Evolutionary conservation across 2,329 filamentous ascomycete species (phyloP), one percentile per base, ranked within the genome.

Genomic region (Monascus ruber): DNA sequence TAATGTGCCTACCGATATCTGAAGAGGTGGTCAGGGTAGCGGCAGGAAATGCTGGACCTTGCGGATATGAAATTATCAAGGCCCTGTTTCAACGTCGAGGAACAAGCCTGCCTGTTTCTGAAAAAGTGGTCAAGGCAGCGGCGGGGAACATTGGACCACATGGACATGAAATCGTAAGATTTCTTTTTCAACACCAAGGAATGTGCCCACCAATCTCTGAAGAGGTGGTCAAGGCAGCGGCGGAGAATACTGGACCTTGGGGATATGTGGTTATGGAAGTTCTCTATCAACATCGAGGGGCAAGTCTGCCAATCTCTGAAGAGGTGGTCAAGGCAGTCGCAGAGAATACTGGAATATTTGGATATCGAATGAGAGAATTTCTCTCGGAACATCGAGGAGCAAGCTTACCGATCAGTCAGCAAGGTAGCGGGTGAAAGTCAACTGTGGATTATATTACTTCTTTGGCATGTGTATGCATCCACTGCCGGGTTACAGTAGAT

Each of bases 311-410:
- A 6, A 10, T 29, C 10, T 6, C 28, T 29, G 28, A 29, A 29
- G 28, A 29, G 9, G 27, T 29, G 27, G 27, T 29, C 6, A 29
- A 29, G 27, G 27, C 27, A 29, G 27, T 9, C 6, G 27, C 27
- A 9, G 27, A 9, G 9, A 29, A 29, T 29, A 29, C 27, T 29
- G 27, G 27, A 29, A 9, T 6, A 29, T 29, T 5, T 29, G 27
- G 27, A 29, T 9, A 5, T 29, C 6, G 9, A 36, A 50, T 52
- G n/a, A n/a, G n/a, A n/a, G n/a, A n/a, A n/a, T n/a, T n/a, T n/a
- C n/a, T n/a, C n/a, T n/a, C n/a, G n/a, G n/a, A n/a, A n/a, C n/a
- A n/a, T n/a, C n/a, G n/a, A n/a, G n/a, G n/a, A n/a, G n/a, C n/a
- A n/a, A n/a, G n/a, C n/a, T n/a, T n/a, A n/a, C n/a, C n/a, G n/a